Base-by-base conservation (phyloP, 1,284 basidiomycete species). In the Neolentinus lepideus region DNA sequence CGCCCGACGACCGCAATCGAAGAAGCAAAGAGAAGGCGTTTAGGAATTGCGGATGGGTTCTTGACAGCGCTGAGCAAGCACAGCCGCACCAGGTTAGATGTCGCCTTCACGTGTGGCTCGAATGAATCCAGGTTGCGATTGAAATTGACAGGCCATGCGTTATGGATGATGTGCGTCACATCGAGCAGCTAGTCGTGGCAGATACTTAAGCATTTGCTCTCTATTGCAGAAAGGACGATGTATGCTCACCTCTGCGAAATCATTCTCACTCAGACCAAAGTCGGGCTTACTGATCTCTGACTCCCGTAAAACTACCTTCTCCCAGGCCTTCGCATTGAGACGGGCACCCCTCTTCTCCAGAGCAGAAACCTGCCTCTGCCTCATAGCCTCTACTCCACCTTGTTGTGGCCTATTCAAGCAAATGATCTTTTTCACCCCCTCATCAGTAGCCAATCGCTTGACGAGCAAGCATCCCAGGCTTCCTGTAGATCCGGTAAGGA, bases 101-200 rank as follows among this genome's bases (percentile, higher is more conserved):
- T 69, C 19, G 68, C 71, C 9, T 59, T 57, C 21, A 77, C 61
- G 35, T 69, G 64, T 1, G 68, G 57, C 52, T 75, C 75, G 47
- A 75, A 72, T 0, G 72, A 72, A 1, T 63, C 57, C 1, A 76
- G 58, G 0, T 69, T 61, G 27, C 71, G 56, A 56, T 75, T 77
- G 63, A 76, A 77, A 55, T 76, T 69, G 24, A 76, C 64, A 16
- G 63, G 65, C 75, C 75, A 76, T 1, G 75, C 73, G 38, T 67
- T 71, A 54, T 75, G 71, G 33, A 75, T 71, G 56, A 76, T 64
- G 33, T 71, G 70, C 0, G 70, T 70, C 16, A 67, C 66, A 11
- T 55, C 51, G 22, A 62, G 56, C 1, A 71, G 58, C 65, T 66
- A 36, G 8, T 24, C 26, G 46, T 53, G 57, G 26, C 12, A 57